Percentiles rank a stretch among this genome's conserved stretches.
Evolutionary conservation across 805 yeast genomes (phyloP).

Genomic region (Barnettozyma pratensis): DNA sequence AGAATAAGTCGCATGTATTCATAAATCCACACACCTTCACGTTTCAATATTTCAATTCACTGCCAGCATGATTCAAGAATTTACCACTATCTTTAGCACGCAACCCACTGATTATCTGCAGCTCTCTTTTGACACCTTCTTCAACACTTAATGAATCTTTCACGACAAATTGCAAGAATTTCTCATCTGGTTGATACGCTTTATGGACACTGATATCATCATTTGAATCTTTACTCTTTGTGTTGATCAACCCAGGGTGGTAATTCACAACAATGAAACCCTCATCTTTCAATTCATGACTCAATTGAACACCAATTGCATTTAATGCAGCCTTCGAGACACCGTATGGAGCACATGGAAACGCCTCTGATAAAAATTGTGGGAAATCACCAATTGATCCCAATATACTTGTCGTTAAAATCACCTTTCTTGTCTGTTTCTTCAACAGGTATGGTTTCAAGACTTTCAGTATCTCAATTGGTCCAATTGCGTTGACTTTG

Average conservation of each 20-base stretch:
- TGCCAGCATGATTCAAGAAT: constrained; percentile 17
- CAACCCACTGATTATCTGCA: constrained; percentile 12
- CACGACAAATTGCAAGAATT: constrained; percentile 9
- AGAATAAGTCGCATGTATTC: no score
- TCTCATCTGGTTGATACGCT: constrained; percentile 13
- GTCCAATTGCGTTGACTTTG: constrained; percentile 28
- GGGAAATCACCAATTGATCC: constrained; percentile 26
- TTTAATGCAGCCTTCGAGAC: constrained; percentile 35
- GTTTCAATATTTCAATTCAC: constrained; percentile 13
- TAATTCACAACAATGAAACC: constrained; percentile 25
- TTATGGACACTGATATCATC: constrained; percentile 9
- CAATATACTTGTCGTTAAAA: constrained; percentile 26
- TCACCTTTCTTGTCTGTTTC: constrained; percentile 23
- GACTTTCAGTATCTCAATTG: constrained; percentile 27
- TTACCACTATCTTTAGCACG: constrained; percentile 15
- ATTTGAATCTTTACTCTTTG: constrained; percentile 8
- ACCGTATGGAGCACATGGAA: constrained; percentile 28
- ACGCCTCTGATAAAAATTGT: constrained; percentile 9
- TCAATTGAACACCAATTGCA: constrained; percentile 22
- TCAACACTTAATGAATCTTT: constrained; percentile 9
- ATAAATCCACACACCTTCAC: no score
- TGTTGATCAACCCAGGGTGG: constrained; percentile 26
- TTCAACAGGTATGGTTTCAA: constrained; percentile 26
- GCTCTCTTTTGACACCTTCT: constrained; percentile 16
- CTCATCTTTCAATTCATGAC: constrained; percentile 24